Evolutionary conservation across 768 basidiomycete genomes (phyloP).

Genomic region (Phaffia australis): DNA sequence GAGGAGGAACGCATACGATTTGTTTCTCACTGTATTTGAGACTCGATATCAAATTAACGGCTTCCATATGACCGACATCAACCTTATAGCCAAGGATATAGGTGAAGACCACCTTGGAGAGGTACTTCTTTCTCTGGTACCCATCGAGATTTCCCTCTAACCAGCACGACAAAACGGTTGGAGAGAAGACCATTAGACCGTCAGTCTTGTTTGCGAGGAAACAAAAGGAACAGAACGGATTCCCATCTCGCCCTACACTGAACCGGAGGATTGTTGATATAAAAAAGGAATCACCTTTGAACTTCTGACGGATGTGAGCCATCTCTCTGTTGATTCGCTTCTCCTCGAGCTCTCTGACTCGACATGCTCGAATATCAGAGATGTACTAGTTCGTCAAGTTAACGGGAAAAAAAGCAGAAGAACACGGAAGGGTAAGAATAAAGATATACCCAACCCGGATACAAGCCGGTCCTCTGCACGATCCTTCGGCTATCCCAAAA

Average conservation of each 20-base stretch:
- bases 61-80: conserved; percentile 98
- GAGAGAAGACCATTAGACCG: background rate
- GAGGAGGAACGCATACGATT: conserved; percentile 53
- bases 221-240: conserved; percentile 40
- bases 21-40: conserved; percentile 97
- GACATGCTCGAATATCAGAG: conserved; percentile 92
- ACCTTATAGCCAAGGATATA: conserved; percentile 99
- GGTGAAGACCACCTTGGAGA: conserved; percentile 97
- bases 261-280: background rate
- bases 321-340: conserved; percentile 99
- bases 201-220: background rate
- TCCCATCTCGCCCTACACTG: conserved; percentile 45
- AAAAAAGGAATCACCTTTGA: conserved; percentile 62
- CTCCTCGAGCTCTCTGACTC: conserved; percentile 91
- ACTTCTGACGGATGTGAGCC: conserved; percentile 98
- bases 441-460: background rate
- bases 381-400: conserved; percentile 60
- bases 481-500: background rate
- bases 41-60: conserved; percentile 92
- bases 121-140: conserved; percentile 54
- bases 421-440: background rate
- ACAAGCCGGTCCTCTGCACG: background rate
- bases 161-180: background rate
- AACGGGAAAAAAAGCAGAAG: background rate
- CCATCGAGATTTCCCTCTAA: conserved; percentile 43